Evolutionary conservation across 768 basidiomycete genomes (phyloP).

Genomic region (Mycena sanguinolenta): DNA sequence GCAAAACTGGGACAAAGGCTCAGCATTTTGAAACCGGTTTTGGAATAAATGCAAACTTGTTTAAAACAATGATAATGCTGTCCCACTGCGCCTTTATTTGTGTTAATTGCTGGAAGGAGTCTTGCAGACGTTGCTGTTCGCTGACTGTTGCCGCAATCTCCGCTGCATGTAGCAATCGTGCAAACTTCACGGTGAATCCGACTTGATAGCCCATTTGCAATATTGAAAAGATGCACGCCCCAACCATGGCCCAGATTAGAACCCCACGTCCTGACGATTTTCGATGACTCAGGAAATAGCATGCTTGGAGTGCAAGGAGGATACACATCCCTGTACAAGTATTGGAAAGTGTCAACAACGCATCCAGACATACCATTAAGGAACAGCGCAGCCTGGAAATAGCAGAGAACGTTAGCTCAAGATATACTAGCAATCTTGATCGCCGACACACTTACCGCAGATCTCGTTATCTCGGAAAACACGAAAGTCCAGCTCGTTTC

Average conservation of each 20-base stretch:
- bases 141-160: background rate
- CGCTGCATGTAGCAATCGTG: background rate
- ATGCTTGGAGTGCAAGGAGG: background rate
- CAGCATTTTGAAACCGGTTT: background rate
- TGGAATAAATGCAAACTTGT: background rate
- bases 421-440: background rate
- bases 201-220: slow-evolving; percentile 1
- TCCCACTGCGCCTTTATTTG: background rate
- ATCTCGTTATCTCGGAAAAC: slow-evolving; percentile 1
- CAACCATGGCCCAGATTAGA: background rate
- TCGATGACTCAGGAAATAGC: background rate
- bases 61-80: background rate
- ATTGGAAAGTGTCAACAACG: background rate
- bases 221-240: background rate
- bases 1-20: background rate
- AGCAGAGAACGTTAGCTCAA: background rate
- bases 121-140: background rate
- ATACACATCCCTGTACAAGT: background rate
- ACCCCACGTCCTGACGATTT: background rate
- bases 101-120: background rate
- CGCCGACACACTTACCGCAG: slow-evolving; percentile 4
- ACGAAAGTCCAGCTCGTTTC: background rate
- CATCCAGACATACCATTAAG: slow-evolving; percentile 1
- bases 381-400: slow-evolving; percentile 15
- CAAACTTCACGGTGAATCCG: background rate